Base-by-base conservation (phyloP, 2,329 filamentous ascomycete genomes). In the Stagonosporopsis chrysanthemi region DNA sequence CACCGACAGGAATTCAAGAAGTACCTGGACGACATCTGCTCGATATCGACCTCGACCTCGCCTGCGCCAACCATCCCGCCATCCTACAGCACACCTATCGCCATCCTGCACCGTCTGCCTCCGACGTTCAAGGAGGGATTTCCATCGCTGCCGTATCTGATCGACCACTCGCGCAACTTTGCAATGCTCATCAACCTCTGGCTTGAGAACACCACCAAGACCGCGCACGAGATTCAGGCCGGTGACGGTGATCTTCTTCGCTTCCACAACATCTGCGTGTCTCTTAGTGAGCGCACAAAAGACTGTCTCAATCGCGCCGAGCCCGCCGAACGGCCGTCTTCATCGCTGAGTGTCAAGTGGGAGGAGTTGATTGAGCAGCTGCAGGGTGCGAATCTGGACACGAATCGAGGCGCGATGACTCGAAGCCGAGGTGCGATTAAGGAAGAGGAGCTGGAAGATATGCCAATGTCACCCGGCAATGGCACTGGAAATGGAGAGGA, bases 21-120 rank as follows among this genome's bases (percentile, higher is more conserved):
- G 43, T 97, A 93, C 67, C 89, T 97, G 58, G 93, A 98, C 72
- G 83, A 87, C 28, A 86, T 97, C 43, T 97, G 94, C 79, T 86
- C 89, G 8, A 91, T 97, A 50, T 88, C 91, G 1, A 85, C 88
- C 3, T 89, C 92, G 43, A 73, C 74, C 5, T 66, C 72, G 28
- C 83, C 82, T n/a, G 80, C 83, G 41, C 81, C 86, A 36, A 81
- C 86, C 8, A 83, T 92, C 8, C 90, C 91, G 1, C 90, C 92
- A 1, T 92, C 91, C 2, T 99, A 98, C 78, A 93, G 91, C 45
- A 97, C 95, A 0, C 95, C 95, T 0, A 87, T 95, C 52, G 92
- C 93, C 9, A 98, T 99, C 60, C 84, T 96, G 39, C 88, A 89
- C 40, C 89, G 95, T 0, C 79, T 98, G 14, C 89, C 91, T 7